These are phyloP conservation scores for Salix suchowensis DNA, from an alignment of 345 rosid species.

Conservation along the genomic window DNA sequence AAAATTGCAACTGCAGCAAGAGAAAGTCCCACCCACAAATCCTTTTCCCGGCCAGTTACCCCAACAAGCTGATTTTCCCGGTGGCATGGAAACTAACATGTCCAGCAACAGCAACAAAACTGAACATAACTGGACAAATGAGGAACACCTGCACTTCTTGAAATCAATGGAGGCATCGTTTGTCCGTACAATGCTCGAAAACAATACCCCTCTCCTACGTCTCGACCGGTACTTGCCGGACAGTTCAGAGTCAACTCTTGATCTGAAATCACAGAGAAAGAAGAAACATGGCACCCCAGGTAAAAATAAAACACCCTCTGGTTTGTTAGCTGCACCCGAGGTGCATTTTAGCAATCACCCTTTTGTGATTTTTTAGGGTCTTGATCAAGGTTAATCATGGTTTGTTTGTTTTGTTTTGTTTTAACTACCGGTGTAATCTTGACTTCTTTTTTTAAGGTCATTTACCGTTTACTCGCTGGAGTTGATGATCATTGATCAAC, in stretches of 20 bases:
- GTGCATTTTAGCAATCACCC: neutral
- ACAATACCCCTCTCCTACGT: constrained; percentile 19
- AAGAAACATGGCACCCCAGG: constrained; percentile 22
- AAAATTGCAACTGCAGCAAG: neutral
- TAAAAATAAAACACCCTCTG: neutral
- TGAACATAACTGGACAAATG: constrained; percentile 42
- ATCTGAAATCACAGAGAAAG: constrained; percentile 24
- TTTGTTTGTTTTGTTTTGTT: neutral
- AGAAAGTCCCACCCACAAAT: neutral
- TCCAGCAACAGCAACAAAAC: neutral
- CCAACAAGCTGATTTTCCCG: neutral
- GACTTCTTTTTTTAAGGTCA: neutral
- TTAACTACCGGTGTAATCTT: neutral
- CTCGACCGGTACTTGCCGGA: constrained; percentile 50
- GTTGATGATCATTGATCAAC: neutral
- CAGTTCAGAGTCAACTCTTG: constrained; percentile 43
- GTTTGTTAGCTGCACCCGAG: neutral
- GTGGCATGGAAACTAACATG: constrained; percentile 8
- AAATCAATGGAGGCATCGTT: constrained; percentile 46
- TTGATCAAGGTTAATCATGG: neutral
- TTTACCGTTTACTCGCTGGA: neutral
- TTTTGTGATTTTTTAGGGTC: neutral
- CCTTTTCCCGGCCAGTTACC: neutral
- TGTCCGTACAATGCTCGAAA: constrained; percentile 36
- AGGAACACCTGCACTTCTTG: constrained; percentile 41